A percentile compares a stretch with the other conserved stretches of the same genome.
Conservation (phyloP, 1,139 yeast genomes). For the Candida pseudoviswanathii region DNA sequence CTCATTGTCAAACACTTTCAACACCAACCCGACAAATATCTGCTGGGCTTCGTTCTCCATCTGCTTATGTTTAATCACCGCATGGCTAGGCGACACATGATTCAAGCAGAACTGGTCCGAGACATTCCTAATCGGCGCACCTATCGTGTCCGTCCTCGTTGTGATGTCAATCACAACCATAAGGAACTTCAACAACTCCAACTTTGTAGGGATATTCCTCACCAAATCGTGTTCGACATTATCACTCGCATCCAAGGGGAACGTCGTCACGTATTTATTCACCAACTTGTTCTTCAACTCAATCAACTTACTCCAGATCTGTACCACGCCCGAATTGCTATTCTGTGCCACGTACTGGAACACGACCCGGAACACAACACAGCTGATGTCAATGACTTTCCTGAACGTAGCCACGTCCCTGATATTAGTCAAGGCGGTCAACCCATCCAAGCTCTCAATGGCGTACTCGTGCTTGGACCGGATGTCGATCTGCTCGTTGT, state of each 20-base stretch:
- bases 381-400: constrained; percentile 35
- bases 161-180: constrained; percentile 74
- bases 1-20: constrained; percentile 57
- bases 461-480: constrained; percentile 47
- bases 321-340: constrained; percentile 37
- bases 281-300: constrained; percentile 44
- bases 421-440: constrained; percentile 31
- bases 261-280: constrained; percentile 36
- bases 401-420: constrained; percentile 28
- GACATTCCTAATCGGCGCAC: constrained; percentile 11
- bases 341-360: constrained; percentile 46
- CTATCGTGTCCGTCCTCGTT: constrained; percentile 46
- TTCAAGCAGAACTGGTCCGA: constrained; percentile 54
- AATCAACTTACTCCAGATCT: constrained; percentile 45
- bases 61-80: constrained; percentile 55
- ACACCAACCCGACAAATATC: constrained; percentile 69
- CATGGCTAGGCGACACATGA: constrained; percentile 64
- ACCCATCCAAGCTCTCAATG: constrained; percentile 38
- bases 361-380: constrained; percentile 41
- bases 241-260: constrained; percentile 49
- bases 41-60: constrained; percentile 75
- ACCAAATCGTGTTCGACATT: constrained; percentile 51
- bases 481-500: constrained; percentile 24
- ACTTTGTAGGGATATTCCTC: constrained; percentile 57
- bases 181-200: constrained; percentile 73